Percentiles rank a stretch among this genome's conserved stretches.
These are phyloP conservation scores for Torrubiellomyces zombiae DNA, from an alignment of 2,329 filamentous ascomycete genomes.

Conservation along the genomic window DNA sequence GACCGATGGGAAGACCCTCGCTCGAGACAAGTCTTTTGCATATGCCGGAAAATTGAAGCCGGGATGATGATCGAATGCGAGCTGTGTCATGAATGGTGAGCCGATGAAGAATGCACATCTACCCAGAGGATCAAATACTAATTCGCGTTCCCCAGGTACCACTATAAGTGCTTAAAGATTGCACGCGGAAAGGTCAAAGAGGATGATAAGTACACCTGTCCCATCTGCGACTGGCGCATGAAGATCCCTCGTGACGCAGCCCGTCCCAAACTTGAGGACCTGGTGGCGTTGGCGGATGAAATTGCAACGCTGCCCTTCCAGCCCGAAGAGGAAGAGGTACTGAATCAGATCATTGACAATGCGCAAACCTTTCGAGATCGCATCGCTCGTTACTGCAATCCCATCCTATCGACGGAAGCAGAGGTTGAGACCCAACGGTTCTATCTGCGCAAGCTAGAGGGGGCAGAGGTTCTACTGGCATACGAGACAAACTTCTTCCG, in stretches of 20 bases:
- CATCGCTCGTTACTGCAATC: slow-evolving; percentile 65
- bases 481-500: slow-evolving; percentile 97
- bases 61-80: slow-evolving; percentile 99
- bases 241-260: slow-evolving; percentile 94
- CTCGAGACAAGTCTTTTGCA: slow-evolving; percentile 78
- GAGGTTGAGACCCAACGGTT: slow-evolving; percentile 85
- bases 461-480: slow-evolving; percentile 79
- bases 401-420: slow-evolving; percentile 62
- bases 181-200: slow-evolving; percentile 95
- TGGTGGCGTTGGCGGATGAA: slow-evolving; percentile 71
- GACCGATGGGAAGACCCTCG: slow-evolving; percentile 44
- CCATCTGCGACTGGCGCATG: slow-evolving; percentile 93
- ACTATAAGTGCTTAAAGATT: slow-evolving; percentile 96
- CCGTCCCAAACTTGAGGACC: slow-evolving; percentile 82
- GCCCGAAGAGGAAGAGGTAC: slow-evolving; percentile 78
- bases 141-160: slow-evolving; percentile 67
- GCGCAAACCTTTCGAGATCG: slow-evolving; percentile 73
- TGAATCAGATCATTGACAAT: slow-evolving; percentile 74
- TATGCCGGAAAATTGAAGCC: slow-evolving; percentile 81
- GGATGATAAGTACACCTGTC: slow-evolving; percentile 95
- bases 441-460: slow-evolving; percentile 92
- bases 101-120: too few species aligned
- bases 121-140: too few species aligned
- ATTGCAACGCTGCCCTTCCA: slow-evolving; percentile 74
- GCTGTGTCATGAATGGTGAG: slow-evolving; percentile 90